Percentiles rank a stretch among this genome's conserved stretches.
phyloP scores from a whole-genome alignment of 1,139 yeast genomes.

The Zygoascus meyerae region DNA sequence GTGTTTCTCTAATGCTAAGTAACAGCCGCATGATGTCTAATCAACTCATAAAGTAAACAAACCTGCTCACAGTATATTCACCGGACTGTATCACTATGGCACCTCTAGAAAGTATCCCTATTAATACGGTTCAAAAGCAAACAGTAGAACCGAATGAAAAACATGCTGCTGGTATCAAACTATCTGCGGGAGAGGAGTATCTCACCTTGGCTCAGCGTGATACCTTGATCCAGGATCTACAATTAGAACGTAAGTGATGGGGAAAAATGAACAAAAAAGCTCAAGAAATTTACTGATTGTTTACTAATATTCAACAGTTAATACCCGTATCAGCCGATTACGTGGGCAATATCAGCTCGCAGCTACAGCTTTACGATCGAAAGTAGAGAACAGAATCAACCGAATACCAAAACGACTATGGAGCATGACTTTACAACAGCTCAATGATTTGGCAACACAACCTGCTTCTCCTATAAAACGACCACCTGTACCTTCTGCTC shows the following conservation, averaged over 20 bases:
- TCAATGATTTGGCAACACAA: slow-evolving; percentile 14
- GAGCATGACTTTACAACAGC: slow-evolving; percentile 37
- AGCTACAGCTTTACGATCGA: slow-evolving; percentile 32
- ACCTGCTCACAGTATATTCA: neutral
- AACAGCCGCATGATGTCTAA: too few relatives aligned
- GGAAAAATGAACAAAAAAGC: slow-evolving; percentile 3
- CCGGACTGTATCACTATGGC: neutral
- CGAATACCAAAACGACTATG: slow-evolving; percentile 40
- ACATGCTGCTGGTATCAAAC: neutral
- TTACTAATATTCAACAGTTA: slow-evolving; percentile 19
- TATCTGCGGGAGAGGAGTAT: slow-evolving; percentile 4
- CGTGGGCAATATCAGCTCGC: slow-evolving; percentile 30
- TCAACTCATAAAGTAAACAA: too few relatives aligned
- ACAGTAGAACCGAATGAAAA: neutral
- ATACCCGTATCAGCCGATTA: slow-evolving; percentile 29
- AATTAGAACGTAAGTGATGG: slow-evolving; percentile 26
- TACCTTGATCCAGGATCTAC: slow-evolving; percentile 26
- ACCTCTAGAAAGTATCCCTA: neutral
- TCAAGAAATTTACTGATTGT: neutral
- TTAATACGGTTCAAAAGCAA: neutral
- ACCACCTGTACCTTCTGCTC: slow-evolving; percentile 1
- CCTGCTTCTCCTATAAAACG: slow-evolving; percentile 9
- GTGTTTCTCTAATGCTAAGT: too few relatives aligned
- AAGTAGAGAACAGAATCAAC: slow-evolving; percentile 36
- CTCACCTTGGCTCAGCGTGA: slow-evolving; percentile 27